phyloP scores from a whole-genome alignment of 805 yeast genomes.

The Saccharomycopsis fodiens region DNA sequence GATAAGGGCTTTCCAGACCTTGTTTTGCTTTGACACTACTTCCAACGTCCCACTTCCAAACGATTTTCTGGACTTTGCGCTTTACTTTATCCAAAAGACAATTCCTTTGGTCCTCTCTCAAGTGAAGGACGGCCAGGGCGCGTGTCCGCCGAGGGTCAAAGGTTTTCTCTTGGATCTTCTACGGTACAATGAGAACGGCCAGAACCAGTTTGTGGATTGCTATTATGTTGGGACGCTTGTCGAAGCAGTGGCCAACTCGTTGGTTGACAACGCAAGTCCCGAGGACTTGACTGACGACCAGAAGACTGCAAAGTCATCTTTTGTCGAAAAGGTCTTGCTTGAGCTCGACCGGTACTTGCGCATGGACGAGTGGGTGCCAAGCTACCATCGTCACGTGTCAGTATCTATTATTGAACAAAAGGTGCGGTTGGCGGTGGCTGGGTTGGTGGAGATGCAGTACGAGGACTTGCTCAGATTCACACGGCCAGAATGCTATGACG shows the following conservation, averaged over 20 bases:
- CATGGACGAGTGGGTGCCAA: constrained; percentile 82
- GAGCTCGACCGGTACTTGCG: constrained; percentile 72
- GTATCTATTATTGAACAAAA: constrained; percentile 51
- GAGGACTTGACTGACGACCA: constrained; percentile 23
- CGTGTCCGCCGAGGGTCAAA: constrained; percentile 51
- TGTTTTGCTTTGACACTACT: constrained; percentile 71
- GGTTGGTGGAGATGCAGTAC: constrained; percentile 43
- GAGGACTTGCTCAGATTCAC: constrained; percentile 52
- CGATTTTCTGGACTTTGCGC: constrained; percentile 65
- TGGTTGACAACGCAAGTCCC: constrained; percentile 26
- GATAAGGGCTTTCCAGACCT: constrained; percentile 54
- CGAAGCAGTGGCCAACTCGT: constrained; percentile 37
- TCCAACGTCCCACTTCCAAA: constrained; percentile 70
- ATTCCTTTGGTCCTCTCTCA: constrained; percentile 55
- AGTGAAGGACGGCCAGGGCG: constrained; percentile 56
- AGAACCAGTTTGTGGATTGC: constrained; percentile 68
- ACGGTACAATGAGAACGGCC: constrained; percentile 79
- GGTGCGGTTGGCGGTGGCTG: constrained; percentile 48
- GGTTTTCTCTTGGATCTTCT: constrained; percentile 61
- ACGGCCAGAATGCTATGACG: constrained; percentile 35
- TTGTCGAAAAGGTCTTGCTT: constrained; percentile 40
- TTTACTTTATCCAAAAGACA: constrained; percentile 61
- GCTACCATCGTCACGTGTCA: constrained; percentile 52
- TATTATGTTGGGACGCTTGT: constrained; percentile 56
- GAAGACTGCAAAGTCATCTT: constrained; percentile 29